Base-by-base conservation (phyloP, 352 stramenopile species). In the Pythium aphanidermatum region DNA sequence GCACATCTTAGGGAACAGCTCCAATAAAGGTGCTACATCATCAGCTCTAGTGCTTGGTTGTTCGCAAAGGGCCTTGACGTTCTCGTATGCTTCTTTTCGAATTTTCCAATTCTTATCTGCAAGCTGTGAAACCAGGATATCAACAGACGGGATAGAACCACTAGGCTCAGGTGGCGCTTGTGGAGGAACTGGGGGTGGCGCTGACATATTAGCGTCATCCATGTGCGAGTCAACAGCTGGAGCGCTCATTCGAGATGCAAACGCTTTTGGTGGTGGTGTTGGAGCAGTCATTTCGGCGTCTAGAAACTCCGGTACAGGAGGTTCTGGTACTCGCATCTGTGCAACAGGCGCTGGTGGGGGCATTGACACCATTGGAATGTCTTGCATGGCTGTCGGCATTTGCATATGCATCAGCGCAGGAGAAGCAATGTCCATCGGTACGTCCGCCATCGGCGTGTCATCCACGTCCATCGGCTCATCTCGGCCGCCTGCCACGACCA, bases 51-150 rank as follows among this genome's bases (percentile, higher is more conserved):
- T 58, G 32, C 59, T 68, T 11, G 57, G 45, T 33, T 65, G 67
- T 31, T 90, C 78, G 27, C 81, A 85, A 28, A 74, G 40, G 10
- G 58, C 47, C 39, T 88, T 94, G 35, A 89, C 52, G 28, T 85
- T 48, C 19, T 92, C 83, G 43, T 81, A 92, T 0, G 63, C 83
- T 58, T 86, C 73, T 68, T 92, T 95, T 7, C 83, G 68, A 13
- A 83, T 51, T 63, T 92, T 92, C 83, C 83, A 95, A 60, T 87
- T 90, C 60, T 90, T 92, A 43, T 94, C 80, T 12, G 60, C 65
- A 37, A 92, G 17, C 39, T 87, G 74, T 12, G 63, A 56, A 23
- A 86, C 36, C 3, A 92, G 32, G 4, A 37, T 53, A 6, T 88
- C 75, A 8, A 88, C 52, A 16, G 64, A 57, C 10, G 65, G 55